Evolutionary conservation across 192 early-diverging fungal species (phyloP).

Genomic region (Podila horticola): DNA sequence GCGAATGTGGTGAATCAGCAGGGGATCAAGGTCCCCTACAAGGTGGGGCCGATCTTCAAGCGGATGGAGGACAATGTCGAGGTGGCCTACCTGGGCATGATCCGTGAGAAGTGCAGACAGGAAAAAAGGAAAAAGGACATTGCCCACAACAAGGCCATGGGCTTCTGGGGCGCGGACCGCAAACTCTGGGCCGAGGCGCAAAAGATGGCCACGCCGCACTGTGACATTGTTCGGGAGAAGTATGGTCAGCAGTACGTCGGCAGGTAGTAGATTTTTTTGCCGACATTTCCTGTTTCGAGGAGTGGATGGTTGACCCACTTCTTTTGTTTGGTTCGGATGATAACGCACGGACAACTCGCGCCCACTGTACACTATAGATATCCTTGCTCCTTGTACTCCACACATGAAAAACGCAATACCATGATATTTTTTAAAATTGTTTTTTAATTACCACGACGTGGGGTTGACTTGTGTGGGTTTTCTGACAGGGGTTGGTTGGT

Average conservation of each 20-base stretch:
- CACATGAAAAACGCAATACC: too few species aligned
- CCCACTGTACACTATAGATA: too few species aligned
- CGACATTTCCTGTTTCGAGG: not conserved
- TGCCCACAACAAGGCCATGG: constrained; percentile 68
- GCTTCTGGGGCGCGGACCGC: constrained; percentile 72
- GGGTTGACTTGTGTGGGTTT: not conserved
- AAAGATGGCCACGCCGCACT: constrained; percentile 72
- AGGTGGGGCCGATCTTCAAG: constrained; percentile 56
- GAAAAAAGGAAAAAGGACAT: constrained; percentile 70
- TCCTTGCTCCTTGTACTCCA: too few species aligned
- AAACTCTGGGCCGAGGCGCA: constrained; percentile 71
- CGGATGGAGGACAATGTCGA: constrained; percentile 83
- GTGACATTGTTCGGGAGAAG: constrained; percentile 61
- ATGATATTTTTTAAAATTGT: not conserved
- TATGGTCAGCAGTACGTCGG: constrained; percentile 19
- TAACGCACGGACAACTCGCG: too few species aligned
- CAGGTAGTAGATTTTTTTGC: not conserved
- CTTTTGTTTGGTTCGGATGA: too few species aligned
- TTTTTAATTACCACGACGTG: not conserved
- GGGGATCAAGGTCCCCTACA: constrained; percentile 26
- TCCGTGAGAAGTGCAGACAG: constrained; percentile 70
- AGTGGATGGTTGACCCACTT: too few species aligned
- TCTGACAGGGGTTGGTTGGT: not conserved
- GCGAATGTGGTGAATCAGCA: constrained; percentile 1
- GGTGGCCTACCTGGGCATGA: constrained; percentile 67